Conservation (phyloP, 345 rosid genomes). For the Mangifera indica region DNA sequence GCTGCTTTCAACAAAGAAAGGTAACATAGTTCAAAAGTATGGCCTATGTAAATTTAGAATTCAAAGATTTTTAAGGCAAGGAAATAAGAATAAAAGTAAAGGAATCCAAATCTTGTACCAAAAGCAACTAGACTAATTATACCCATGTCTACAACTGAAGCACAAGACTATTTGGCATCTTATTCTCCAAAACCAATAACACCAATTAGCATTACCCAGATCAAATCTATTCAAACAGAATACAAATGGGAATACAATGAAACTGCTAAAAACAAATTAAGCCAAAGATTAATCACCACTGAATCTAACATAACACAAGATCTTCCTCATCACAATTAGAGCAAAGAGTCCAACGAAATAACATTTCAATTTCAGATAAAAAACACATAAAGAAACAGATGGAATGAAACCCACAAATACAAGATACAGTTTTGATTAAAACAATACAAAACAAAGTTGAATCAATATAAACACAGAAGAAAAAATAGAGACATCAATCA, state of each 20-base stretch:
- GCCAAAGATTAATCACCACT: not conserved
- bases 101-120: not conserved
- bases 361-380: not conserved
- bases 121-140: not conserved
- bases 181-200: not conserved
- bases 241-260: not conserved
- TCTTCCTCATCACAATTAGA: not conserved
- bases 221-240: not conserved
- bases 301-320: not conserved
- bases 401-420: not conserved
- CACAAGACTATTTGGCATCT: not conserved
- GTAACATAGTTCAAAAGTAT: not conserved
- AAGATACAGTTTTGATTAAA: not conserved
- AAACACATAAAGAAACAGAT: not conserved
- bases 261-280: not conserved
- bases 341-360: not conserved
- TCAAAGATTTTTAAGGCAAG: not conserved
- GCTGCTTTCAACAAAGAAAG: slow-evolving; percentile 38
- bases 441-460: not conserved
- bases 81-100: not conserved
- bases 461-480: not conserved
- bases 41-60: not conserved
- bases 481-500: not conserved
- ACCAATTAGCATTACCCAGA: not conserved
- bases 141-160: not conserved